These are phyloP conservation scores for Gnomoniopsis sp. DNA, from an alignment of 2,329 filamentous ascomycete species.

Conservation along the genomic window DNA sequence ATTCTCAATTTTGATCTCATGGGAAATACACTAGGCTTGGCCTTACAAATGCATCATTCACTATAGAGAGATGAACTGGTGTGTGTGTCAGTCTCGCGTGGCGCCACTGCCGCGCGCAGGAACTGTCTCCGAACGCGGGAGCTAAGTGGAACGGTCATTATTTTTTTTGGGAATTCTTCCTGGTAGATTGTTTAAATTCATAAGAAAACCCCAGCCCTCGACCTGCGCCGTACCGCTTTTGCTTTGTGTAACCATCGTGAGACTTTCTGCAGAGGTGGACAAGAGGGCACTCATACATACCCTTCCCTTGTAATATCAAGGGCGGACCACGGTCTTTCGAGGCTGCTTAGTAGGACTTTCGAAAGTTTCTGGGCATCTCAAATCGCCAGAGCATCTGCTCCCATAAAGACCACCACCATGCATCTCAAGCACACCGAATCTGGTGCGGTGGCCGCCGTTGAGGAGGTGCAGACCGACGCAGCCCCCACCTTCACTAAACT, in stretches of 20 bases:
- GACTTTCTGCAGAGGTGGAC: not conserved
- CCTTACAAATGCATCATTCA: constrained; percentile 8
- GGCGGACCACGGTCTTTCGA: not conserved
- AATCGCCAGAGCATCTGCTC: not conserved
- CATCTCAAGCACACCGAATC: constrained; percentile 35
- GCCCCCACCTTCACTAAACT: constrained; percentile 35
- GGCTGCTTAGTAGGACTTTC: not conserved
- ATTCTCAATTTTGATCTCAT: constrained; percentile 12
- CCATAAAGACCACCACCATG: constrained; percentile 5
- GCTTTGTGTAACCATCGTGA: not conserved
- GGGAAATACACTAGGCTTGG: constrained; percentile 3
- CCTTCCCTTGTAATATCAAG: not conserved
- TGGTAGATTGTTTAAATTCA: not conserved
- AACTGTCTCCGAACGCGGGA: constrained; percentile 11
- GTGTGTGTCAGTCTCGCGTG: constrained; percentile 1
- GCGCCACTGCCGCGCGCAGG: constrained; percentile 4
- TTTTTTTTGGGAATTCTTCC: not conserved
- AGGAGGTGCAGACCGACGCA: constrained; percentile 24
- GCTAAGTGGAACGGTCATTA: not conserved
- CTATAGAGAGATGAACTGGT: constrained; percentile 11
- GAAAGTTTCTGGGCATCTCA: not conserved
- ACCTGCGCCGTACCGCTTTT: not conserved
- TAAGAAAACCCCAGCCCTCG: not conserved
- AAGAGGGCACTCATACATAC: not conserved
- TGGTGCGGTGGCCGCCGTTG: constrained; percentile 29